phyloP scores from a whole-genome alignment of 257 asterid genomes.

The Fraxinus americana region DNA sequence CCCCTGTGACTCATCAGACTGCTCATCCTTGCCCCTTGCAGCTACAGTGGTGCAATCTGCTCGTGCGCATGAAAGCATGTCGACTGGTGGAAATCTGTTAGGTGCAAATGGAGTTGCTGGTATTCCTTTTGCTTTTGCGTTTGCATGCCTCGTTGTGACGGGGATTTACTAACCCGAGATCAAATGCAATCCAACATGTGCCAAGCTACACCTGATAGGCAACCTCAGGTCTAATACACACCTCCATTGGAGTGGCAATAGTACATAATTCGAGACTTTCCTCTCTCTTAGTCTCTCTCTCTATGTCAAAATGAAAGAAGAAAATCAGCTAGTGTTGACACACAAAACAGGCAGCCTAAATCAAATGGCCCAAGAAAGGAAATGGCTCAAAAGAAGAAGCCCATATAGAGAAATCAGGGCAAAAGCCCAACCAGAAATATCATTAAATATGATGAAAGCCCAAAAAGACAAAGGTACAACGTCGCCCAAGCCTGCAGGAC shows the following conservation, averaged over 20 bases:
- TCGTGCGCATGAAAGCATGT: conserved; percentile 32
- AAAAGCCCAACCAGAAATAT: too few relatives aligned
- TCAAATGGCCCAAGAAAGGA: too few relatives aligned
- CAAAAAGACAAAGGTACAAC: too few relatives aligned
- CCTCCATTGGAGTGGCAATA: neutral
- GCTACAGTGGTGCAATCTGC: conserved; percentile 37
- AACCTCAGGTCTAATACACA: neutral
- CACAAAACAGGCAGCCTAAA: too few relatives aligned
- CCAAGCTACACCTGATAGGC: conserved; percentile 22
- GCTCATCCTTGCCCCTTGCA: conserved; percentile 41
- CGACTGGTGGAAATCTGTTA: conserved; percentile 15
- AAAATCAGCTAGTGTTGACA: too few relatives aligned
- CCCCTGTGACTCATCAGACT: conserved; percentile 24
- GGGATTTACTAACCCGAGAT: conserved; percentile 29
- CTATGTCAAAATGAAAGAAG: too few relatives aligned
- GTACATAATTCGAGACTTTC: neutral
- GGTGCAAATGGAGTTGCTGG: conserved; percentile 37
- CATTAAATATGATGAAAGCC: too few relatives aligned
- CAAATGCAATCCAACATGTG: conserved; percentile 23
- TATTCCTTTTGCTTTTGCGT: conserved; percentile 27
- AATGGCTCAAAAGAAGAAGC: too few relatives aligned
- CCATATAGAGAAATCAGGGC: too few relatives aligned
- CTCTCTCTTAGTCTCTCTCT: neutral
- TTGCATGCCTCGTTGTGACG: conserved; percentile 32
- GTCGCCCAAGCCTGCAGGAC: too few relatives aligned